Percentiles rank a stretch among this genome's conserved stretches.
Conservation (phyloP, 2,329 filamentous ascomycete species). For the Verticillium tricorpus region DNA sequence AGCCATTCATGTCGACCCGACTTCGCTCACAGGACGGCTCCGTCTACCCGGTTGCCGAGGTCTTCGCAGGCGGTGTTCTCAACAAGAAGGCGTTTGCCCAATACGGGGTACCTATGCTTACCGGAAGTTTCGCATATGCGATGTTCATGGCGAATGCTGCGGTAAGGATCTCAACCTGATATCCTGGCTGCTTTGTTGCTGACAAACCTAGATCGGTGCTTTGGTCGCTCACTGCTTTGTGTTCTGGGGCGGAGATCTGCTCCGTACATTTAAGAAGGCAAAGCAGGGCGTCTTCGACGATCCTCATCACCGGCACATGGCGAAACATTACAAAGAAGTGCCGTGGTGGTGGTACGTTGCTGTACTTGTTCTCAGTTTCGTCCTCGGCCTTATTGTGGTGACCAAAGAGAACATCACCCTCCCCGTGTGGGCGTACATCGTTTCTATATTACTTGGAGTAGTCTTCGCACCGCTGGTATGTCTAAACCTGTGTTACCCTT, state of each 20-base stretch:
- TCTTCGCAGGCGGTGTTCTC: slow-evolving; percentile 37
- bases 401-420: slow-evolving; percentile 41
- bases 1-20: slow-evolving; percentile 51
- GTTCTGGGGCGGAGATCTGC: slow-evolving; percentile 53
- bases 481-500: background rate
- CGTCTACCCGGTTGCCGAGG: slow-evolving; percentile 31
- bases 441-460: slow-evolving; percentile 36
- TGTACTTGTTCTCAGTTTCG: slow-evolving; percentile 37
- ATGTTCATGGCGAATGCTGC: slow-evolving; percentile 55
- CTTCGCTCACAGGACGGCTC: slow-evolving; percentile 35
- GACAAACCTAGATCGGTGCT: slow-evolving; percentile 42
- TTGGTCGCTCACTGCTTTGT: slow-evolving; percentile 45
- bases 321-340: slow-evolving; percentile 45
- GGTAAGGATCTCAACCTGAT: slow-evolving; percentile 26
- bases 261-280: slow-evolving; percentile 40
- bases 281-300: slow-evolving; percentile 39
- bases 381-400: slow-evolving; percentile 41
- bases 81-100: slow-evolving; percentile 32
- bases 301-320: slow-evolving; percentile 48
- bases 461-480: slow-evolving; percentile 47
- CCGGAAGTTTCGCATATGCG: slow-evolving; percentile 45
- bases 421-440: slow-evolving; percentile 41
- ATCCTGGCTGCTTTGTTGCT: background rate
- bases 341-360: slow-evolving; percentile 43
- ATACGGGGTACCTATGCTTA: slow-evolving; percentile 42